Percentiles rank a stretch among this genome's conserved stretches.
Evolutionary conservation across 306 rosid genomes (phyloP).

Genomic region (Cucurbita maxima): DNA sequence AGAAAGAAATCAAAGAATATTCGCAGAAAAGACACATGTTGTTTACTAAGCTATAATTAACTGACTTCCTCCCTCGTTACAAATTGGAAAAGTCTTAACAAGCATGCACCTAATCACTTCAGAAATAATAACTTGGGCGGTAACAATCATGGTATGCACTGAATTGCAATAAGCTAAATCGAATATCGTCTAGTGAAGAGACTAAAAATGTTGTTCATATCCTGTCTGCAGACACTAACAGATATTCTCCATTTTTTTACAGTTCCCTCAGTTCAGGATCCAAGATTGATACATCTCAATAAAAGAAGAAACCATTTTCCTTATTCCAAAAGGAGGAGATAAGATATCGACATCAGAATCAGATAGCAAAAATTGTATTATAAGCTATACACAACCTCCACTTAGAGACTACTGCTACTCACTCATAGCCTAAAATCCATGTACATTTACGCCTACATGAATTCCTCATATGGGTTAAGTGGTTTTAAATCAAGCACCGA

Average conservation of each 20-base stretch:
- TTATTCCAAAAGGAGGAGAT: background rate
- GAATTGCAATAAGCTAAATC: background rate
- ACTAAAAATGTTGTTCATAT: background rate
- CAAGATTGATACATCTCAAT: background rate
- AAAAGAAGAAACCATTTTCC: background rate
- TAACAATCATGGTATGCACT: background rate
- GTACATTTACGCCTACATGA: constrained; percentile 9
- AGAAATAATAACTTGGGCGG: background rate
- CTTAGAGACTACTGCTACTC: background rate
- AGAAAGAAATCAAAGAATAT: too few species aligned
- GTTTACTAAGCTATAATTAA: too few species aligned
- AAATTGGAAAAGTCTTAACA: too few species aligned
- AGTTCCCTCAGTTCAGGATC: background rate
- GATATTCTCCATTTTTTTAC: background rate
- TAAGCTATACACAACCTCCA: constrained; percentile 1
- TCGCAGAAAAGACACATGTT: too few species aligned
- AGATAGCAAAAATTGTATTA: background rate
- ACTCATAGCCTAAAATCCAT: constrained; percentile 4
- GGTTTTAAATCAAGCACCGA: background rate
- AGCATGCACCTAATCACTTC: background rate
- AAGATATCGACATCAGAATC: background rate
- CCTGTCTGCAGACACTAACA: background rate
- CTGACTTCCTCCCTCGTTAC: too few species aligned
- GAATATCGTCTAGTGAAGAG: background rate
- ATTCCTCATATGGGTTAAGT: constrained; percentile 3